Evolutionary conservation across 2,329 filamentous ascomycete genomes (phyloP), one percentile per base, ranked within the genome.

Genomic region (Cucurbitaria berberidis): DNA sequence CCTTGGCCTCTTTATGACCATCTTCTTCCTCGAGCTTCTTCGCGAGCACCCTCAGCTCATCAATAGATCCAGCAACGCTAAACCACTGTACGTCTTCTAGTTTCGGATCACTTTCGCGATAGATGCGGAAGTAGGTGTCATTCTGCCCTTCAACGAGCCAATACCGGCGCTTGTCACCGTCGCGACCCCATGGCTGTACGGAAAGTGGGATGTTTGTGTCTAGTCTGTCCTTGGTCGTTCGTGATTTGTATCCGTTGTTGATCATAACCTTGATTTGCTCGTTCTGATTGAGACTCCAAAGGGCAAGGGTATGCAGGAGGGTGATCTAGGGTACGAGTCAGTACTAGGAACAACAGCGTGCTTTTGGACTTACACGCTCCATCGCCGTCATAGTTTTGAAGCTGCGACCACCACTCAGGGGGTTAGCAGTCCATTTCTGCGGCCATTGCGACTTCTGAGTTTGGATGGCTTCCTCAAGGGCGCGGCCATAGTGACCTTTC

Each of bases 141-240:
- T 98, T 93, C 63, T 91, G 85, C 11, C 95, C 95, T 76, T 99
- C 95, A 57, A 99, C 85, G 42, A 99, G 81, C 80, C 89, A 99
- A 76, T 98, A 99, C 54, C 92, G 87, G 50, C 95, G 87, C 80
- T 95, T 96, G 66, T 96, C 88, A 60, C 90, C 91, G 73, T 96
- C 93, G 11, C 86, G 84, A 8, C 93, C 93, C 93, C 93, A 97
- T 4, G 91, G 87, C 71, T 96, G 92, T 40, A 96, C 90, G 1
- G 91, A 93, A 30, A 96, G 81, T 8, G 93, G 89, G 63, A 97
- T 91, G 72, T 97, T 97, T 41, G 85, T 78, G 65, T 89, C 86
- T 60, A 86, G 86, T 54, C 86, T 90, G 68, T 93, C 90, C 85
- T 78, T 93, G 87, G 76, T 97, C 93, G 82, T 98, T 96, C 71